A percentile compares a stretch with the other conserved stretches of the same genome.
phyloP scores from a whole-genome alignment of 352 stramenopile genomes.

The Phytophthora fragariaefolia region DNA sequence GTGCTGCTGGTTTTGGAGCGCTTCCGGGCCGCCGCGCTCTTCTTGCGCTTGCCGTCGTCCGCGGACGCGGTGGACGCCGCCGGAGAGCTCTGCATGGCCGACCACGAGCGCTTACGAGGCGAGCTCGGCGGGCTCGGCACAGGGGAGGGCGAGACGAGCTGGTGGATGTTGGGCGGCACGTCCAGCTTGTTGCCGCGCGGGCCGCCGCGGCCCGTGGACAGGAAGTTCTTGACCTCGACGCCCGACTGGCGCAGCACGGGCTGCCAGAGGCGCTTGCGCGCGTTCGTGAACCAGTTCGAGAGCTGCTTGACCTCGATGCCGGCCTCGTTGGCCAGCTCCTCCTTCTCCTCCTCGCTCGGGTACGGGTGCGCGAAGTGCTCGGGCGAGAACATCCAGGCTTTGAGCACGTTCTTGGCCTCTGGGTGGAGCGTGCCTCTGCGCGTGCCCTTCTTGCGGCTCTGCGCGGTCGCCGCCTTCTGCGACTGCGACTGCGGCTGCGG shows the following conservation, averaged over 20 bases:
- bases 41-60: slow-evolving; percentile 50
- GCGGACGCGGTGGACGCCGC: slow-evolving; percentile 4
- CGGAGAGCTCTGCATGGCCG: slow-evolving; percentile 37
- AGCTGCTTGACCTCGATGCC: slow-evolving; percentile 91
- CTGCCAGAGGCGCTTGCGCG: slow-evolving; percentile 88
- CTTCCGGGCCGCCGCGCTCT: slow-evolving; percentile 45
- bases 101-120: slow-evolving; percentile 68
- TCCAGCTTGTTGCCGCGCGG: slow-evolving; percentile 84
- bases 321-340: slow-evolving; percentile 77
- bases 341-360: slow-evolving; percentile 89
- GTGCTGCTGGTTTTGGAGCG: slow-evolving; percentile 34
- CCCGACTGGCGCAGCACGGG: slow-evolving; percentile 85
- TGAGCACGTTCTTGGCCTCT: slow-evolving; percentile 87
- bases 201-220: slow-evolving; percentile 82
- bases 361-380: slow-evolving; percentile 90
- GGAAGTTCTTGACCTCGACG: slow-evolving; percentile 91
- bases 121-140: slow-evolving; percentile 42
- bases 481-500: slow-evolving; percentile 13
- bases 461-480: slow-evolving; percentile 19
- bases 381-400: slow-evolving; percentile 91
- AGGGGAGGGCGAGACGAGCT: slow-evolving; percentile 59
- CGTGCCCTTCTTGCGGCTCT: slow-evolving; percentile 82
- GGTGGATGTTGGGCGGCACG: slow-evolving; percentile 64
- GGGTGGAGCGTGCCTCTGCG: slow-evolving; percentile 82
- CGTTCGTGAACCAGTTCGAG: slow-evolving; percentile 92